A percentile compares a stretch with the other conserved stretches of the same genome.
Conservation (phyloP, 352 stramenopile genomes). For the Blastocystis sp. region DNA sequence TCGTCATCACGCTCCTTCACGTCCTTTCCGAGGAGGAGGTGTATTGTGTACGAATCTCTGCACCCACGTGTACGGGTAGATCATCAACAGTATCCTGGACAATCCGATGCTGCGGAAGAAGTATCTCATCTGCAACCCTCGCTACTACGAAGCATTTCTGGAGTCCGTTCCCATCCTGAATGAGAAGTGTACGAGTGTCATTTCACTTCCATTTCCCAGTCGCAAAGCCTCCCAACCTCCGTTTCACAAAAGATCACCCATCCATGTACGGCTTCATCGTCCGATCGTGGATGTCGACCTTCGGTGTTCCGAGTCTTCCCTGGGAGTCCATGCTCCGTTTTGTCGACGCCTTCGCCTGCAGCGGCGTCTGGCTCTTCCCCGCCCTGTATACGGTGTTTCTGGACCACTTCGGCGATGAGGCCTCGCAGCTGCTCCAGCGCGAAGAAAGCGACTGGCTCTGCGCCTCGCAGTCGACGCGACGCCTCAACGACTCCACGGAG, state of each 20-base stretch:
- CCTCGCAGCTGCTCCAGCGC: not conserved
- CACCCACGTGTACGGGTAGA: not conserved
- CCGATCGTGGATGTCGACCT: not conserved
- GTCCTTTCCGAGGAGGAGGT: constrained; percentile 20
- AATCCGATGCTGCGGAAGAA: not conserved
- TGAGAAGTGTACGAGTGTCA: not conserved
- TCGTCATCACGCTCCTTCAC: constrained; percentile 4
- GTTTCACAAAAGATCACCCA: not conserved
- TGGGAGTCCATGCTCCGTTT: not conserved
- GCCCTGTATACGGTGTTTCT: constrained; percentile 11
- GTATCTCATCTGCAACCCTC: constrained; percentile 39
- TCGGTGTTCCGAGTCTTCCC: not conserved
- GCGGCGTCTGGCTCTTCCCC: constrained; percentile 15
- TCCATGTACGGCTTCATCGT: constrained; percentile 30
- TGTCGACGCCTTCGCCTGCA: not conserved
- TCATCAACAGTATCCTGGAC: constrained; percentile 36
- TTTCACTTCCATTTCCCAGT: not conserved
- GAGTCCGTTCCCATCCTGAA: not conserved
- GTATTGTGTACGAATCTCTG: not conserved
- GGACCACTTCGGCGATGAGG: not conserved
- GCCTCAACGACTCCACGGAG: not conserved
- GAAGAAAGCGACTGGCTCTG: not conserved
- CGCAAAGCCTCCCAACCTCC: constrained; percentile 12
- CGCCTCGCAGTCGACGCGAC: not conserved
- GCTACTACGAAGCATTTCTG: constrained; percentile 43